These are phyloP conservation scores for Monilinia polystroma DNA, from an alignment of 2,329 filamentous ascomycete species.

Conservation along the genomic window DNA sequence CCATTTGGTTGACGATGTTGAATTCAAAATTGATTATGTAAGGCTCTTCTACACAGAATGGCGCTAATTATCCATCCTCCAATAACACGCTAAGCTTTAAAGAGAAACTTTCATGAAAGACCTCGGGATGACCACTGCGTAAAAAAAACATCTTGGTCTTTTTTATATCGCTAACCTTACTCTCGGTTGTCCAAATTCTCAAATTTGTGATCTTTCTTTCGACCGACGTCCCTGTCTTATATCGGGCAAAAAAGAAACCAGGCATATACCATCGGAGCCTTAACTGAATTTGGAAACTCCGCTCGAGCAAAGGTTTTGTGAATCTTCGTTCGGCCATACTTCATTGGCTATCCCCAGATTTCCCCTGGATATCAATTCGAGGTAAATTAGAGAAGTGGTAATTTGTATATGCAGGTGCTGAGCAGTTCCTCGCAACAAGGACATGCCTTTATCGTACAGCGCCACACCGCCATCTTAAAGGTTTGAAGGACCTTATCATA, in stretches of 20 bases:
- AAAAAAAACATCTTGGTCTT: background rate
- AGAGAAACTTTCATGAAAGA: background rate
- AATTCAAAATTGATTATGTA: background rate
- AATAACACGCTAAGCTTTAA: background rate
- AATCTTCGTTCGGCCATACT: background rate
- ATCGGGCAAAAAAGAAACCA: background rate
- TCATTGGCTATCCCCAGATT: background rate
- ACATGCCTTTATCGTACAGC: background rate
- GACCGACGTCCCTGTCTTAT: background rate
- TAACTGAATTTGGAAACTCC: background rate
- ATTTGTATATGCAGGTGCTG: background rate
- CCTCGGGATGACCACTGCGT: background rate
- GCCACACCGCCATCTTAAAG: background rate
- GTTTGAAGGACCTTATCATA: background rate
- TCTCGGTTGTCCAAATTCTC: too few relatives aligned
- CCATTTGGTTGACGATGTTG: too few relatives aligned
- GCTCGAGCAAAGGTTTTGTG: too few relatives aligned
- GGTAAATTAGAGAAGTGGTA: background rate
- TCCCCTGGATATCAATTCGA: background rate
- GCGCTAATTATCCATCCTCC: background rate
- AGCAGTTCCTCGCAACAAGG: background rate
- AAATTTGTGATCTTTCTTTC: background rate
- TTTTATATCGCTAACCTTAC: too few relatives aligned
- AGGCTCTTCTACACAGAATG: background rate
- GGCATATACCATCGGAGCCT: background rate